These are phyloP conservation scores for Nissolia schottii DNA, from an alignment of 306 rosid genomes.

Conservation along the genomic window DNA sequence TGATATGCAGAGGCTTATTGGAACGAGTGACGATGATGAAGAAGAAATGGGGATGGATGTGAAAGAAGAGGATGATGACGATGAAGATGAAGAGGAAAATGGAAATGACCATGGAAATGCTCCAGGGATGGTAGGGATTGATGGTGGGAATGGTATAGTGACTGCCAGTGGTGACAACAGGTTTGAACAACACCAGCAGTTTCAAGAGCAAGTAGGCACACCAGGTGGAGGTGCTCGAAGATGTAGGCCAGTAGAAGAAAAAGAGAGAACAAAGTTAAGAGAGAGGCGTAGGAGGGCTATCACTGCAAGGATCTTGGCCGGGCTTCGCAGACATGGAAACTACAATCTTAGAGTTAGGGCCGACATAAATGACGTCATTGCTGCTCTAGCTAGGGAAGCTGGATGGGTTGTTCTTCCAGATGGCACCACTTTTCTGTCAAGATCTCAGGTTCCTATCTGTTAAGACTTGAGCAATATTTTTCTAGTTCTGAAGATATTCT, in stretches of 20 bases:
- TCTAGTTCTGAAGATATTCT: neutral
- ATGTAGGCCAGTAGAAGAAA: slow-evolving; percentile 91
- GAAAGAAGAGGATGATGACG: slow-evolving; percentile 76
- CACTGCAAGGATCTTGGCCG: slow-evolving; percentile 95
- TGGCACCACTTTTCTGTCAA: slow-evolving; percentile 90
- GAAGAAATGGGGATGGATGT: slow-evolving; percentile 90
- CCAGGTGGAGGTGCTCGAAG: slow-evolving; percentile 79
- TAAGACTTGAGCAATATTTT: slow-evolving; percentile 1
- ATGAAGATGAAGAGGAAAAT: slow-evolving; percentile 45
- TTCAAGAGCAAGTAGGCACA: slow-evolving; percentile 68
- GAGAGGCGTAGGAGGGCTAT: slow-evolving; percentile 98
- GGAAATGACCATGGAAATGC: slow-evolving; percentile 42
- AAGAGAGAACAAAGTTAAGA: slow-evolving; percentile 95
- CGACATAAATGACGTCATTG: slow-evolving; percentile 93
- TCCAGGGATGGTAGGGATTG: slow-evolving; percentile 51
- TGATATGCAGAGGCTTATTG: slow-evolving; percentile 71
- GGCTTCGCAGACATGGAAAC: slow-evolving; percentile 95
- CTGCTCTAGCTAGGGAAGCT: slow-evolving; percentile 94
- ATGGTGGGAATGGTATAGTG: slow-evolving; percentile 63
- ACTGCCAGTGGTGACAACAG: slow-evolving; percentile 46
- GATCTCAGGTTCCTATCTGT: slow-evolving; percentile 66
- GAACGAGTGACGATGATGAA: slow-evolving; percentile 85
- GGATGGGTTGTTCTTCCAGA: slow-evolving; percentile 99
- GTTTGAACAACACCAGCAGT: slow-evolving; percentile 59
- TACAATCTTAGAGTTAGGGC: slow-evolving; percentile 98